A percentile compares a stretch with the other conserved stretches of the same genome.
phyloP scores from a whole-genome alignment of 2,329 filamentous ascomycete species.

The Atkinsonella texensis region DNA sequence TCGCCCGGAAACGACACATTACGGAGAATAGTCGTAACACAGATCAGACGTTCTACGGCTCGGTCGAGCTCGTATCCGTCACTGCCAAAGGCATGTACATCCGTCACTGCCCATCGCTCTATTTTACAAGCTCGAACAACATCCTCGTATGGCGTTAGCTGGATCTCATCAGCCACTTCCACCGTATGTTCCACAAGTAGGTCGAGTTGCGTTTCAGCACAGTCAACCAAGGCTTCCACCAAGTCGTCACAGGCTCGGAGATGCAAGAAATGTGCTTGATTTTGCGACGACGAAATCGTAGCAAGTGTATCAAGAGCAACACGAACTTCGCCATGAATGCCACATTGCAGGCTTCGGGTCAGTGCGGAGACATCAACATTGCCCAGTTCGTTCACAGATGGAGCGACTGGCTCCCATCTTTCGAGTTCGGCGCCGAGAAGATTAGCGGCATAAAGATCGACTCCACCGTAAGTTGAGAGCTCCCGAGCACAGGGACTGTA shows the following conservation, averaged over 20 bases:
- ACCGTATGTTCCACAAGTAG: constrained; percentile 71
- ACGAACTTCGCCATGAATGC: constrained; percentile 80
- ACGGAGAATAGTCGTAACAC: constrained; percentile 81
- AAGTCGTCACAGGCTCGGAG: constrained; percentile 75
- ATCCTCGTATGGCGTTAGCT: constrained; percentile 78
- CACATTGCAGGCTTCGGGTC: constrained; percentile 79
- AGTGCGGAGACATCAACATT: constrained; percentile 83
- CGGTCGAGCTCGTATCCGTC: constrained; percentile 71
- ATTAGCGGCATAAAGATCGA: constrained; percentile 53
- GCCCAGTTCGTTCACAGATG: constrained; percentile 65
- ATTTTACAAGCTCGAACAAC: constrained; percentile 64
- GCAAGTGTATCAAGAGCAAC: constrained; percentile 77
- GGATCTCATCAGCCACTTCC: constrained; percentile 77
- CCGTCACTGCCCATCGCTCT: constrained; percentile 61
- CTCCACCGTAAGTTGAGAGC: constrained; percentile 55
- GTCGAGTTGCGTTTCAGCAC: constrained; percentile 79
- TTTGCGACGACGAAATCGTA: constrained; percentile 49
- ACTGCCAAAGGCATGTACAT: constrained; percentile 63
- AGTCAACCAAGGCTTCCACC: constrained; percentile 78
- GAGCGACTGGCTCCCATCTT: constrained; percentile 60
- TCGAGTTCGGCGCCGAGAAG: constrained; percentile 56
- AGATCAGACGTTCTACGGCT: constrained; percentile 76
- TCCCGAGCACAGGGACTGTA: constrained; percentile 44
- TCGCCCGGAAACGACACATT: constrained; percentile 75
- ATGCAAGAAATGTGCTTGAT: constrained; percentile 51